Evolutionary conservation across 2,329 filamentous ascomycete genomes (phyloP).

Genomic region (Rosellinia necatrix): DNA sequence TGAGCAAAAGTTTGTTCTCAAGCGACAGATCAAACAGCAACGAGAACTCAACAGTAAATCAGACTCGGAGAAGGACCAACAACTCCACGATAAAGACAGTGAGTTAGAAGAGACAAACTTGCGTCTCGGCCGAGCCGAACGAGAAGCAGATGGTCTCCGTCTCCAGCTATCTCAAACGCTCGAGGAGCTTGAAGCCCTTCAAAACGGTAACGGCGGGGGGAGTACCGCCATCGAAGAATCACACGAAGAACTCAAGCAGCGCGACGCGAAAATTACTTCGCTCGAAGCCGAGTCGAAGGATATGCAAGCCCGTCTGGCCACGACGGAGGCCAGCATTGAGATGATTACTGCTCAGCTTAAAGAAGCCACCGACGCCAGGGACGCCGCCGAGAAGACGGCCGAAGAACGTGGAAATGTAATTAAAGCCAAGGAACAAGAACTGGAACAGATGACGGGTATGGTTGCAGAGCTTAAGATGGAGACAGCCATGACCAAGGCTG

Average conservation of each 20-base stretch:
- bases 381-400: conserved; percentile 37
- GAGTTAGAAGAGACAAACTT: conserved; percentile 55
- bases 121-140: conserved; percentile 39
- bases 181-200: conserved; percentile 51
- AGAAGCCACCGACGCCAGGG: conserved; percentile 40
- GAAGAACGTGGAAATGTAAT: conserved; percentile 47
- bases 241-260: conserved; percentile 48
- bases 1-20: conserved; percentile 86
- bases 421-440: conserved; percentile 45
- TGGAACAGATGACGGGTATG: conserved; percentile 50
- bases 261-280: conserved; percentile 48
- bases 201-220: conserved; percentile 42
- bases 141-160: conserved; percentile 47
- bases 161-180: conserved; percentile 55
- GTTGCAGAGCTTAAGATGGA: conserved; percentile 66
- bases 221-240: conserved; percentile 43
- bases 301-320: conserved; percentile 44
- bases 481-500: conserved; percentile 63
- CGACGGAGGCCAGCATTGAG: conserved; percentile 46
- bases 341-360: conserved; percentile 45
- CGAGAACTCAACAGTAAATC: conserved; percentile 89
- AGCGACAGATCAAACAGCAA: conserved; percentile 93
- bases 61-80: conserved; percentile 70
- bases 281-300: conserved; percentile 50
- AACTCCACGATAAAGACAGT: conserved; percentile 62